A percentile compares a stretch with the other conserved stretches of the same genome.
Conservation (phyloP, 1,284 basidiomycete genomes). For the Exobasidium cylindrosporum region DNA sequence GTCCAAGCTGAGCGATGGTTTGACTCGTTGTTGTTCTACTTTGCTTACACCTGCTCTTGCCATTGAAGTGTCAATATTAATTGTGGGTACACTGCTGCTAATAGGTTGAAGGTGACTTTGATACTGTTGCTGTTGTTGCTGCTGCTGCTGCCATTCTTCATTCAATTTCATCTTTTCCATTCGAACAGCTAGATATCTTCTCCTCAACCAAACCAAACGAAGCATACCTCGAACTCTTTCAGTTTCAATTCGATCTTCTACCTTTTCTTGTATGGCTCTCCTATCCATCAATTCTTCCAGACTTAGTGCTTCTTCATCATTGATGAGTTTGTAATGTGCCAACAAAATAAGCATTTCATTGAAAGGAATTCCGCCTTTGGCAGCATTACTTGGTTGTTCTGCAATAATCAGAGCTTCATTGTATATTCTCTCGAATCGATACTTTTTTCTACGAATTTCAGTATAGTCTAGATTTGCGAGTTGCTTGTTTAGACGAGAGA, state of each 20-base stretch:
- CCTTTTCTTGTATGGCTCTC: conserved; percentile 32
- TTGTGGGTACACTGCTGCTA: background rate
- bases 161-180: conserved; percentile 3
- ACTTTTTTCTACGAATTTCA: conserved; percentile 39
- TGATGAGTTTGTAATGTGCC: conserved; percentile 86
- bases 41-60: background rate
- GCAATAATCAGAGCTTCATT: conserved; percentile 56
- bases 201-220: conserved; percentile 39
- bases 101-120: background rate
- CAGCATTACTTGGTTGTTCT: conserved; percentile 59
- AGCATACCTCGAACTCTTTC: conserved; percentile 46
- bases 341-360: conserved; percentile 83
- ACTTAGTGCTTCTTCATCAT: conserved; percentile 62
- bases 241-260: conserved; percentile 43
- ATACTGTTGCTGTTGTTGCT: background rate
- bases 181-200: conserved; percentile 34
- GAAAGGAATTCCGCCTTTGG: conserved; percentile 80
- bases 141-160: background rate
- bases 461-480: conserved; percentile 24
- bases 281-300: conserved; percentile 50
- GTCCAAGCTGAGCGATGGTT: background rate
- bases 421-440: conserved; percentile 49
- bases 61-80: background rate
- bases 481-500: conserved; percentile 23
- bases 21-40: background rate